Evolutionary conservation across 768 basidiomycete species (phyloP).

Genomic region (Strobilomyces dryophilus): DNA sequence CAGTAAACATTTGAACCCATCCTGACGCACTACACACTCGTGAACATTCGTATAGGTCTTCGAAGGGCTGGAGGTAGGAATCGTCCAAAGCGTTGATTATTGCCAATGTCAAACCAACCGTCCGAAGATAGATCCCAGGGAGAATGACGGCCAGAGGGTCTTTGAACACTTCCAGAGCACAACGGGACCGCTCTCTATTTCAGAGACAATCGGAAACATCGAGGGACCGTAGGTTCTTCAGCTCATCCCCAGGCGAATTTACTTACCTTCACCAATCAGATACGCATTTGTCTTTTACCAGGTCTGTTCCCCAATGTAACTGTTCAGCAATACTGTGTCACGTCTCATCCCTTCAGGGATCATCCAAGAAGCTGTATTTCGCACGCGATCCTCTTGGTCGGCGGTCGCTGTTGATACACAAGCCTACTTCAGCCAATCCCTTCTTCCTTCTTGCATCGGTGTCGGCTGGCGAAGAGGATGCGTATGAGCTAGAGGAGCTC

Average conservation of each 20-base stretch:
- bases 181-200: conserved; percentile 38
- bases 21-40: not conserved
- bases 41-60: conserved; percentile 48
- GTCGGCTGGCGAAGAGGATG: conserved; percentile 44
- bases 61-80: conserved; percentile 67
- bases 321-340: not conserved
- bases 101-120: conserved; percentile 13
- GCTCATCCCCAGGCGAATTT: not conserved
- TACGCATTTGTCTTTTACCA: conserved; percentile 82
- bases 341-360: conserved; percentile 33
- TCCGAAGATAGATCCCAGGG: conserved; percentile 48
- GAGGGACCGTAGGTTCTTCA: conserved; percentile 74
- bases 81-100: not conserved
- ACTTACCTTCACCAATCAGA: conserved; percentile 33
- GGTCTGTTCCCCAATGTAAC: conserved; percentile 36
- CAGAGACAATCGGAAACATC: conserved; percentile 49
- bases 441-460: conserved; percentile 65
- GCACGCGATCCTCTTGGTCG: conserved; percentile 83
- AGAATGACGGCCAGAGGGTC: conserved; percentile 71
- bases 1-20: not conserved
- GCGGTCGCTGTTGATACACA: conserved; percentile 75
- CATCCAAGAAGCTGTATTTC: conserved; percentile 54
- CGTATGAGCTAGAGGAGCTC: conserved; percentile 59
- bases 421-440: conserved; percentile 44
- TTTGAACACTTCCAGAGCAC: conserved; percentile 31